Evolutionary conservation across 345 rosid genomes (phyloP), one percentile per base, ranked within the genome.

Genomic region (Corchorus olitorius): DNA sequence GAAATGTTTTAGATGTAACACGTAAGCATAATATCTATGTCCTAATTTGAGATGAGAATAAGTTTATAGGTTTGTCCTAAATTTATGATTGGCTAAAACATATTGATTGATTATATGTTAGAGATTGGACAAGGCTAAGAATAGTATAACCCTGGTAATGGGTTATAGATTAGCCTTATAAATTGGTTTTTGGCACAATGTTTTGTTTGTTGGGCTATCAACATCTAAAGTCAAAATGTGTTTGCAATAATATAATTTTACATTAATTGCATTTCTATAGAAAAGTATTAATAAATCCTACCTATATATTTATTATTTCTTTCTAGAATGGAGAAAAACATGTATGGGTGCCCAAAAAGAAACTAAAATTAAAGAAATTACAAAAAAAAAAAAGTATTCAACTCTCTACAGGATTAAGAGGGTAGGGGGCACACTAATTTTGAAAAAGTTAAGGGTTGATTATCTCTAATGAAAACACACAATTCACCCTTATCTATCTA

Each of bases 191-290:
- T 27, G 27, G 34, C 61, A 19, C 61, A 19, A 3, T 20, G 3
- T 8, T 27, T 17, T 33, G 3, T 8, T 69, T 16, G 72, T 69
- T 69, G 59, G 43, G 58, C 33, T 70, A 79, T 78, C 84, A 74
- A 70, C 70, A 75, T 71, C 84, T 43, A 1, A 70, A 63, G 81
- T 77, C 81, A 81, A 64, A 22, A 8, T 43, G 13, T 49, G 75
- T 37, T 53, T 37, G 16, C 60, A 52, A 9, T 61, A 58, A 49
- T 65, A 37, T 66, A 77, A 63, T 37, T n/a, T n/a, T 64, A 56
- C 52, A 72, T 43, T 55, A 43, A 13, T 27, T 46, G 55, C 50
- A 58, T 14, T 0, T 33, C 5, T 70, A 1, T 0, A n/a, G 27
- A 9, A 11, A 37, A 56, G 2, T 27, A 43, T 16, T 14, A 68